These are phyloP conservation scores for Mycena venus DNA, from an alignment of 768 basidiomycete species.

Conservation along the genomic window DNA sequence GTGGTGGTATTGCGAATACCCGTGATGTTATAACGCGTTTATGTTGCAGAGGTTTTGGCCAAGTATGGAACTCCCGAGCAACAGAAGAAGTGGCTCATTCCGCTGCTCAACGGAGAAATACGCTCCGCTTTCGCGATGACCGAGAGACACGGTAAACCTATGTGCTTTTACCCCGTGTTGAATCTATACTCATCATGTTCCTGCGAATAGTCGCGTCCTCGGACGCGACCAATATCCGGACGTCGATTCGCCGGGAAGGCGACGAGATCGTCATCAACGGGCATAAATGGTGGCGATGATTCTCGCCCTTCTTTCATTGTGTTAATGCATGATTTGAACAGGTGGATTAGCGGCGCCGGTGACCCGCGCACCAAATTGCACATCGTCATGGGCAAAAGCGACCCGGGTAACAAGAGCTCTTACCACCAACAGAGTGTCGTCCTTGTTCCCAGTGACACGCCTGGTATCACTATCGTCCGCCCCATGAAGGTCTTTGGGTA, in stretches of 20 bases:
- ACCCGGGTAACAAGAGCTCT: conserved; percentile 80
- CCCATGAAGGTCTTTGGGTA: conserved; percentile 96
- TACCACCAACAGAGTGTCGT: conserved; percentile 95
- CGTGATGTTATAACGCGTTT: not conserved
- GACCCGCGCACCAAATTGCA: conserved; percentile 92
- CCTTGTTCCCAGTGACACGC: conserved; percentile 89
- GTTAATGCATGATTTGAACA: conserved; percentile 42
- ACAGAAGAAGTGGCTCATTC: conserved; percentile 90
- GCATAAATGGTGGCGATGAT: conserved; percentile 85
- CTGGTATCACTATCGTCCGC: conserved; percentile 91
- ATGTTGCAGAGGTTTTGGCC: conserved; percentile 88
- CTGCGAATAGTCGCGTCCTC: conserved; percentile 82
- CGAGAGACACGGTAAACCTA: conserved; percentile 80
- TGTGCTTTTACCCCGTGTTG: not conserved
- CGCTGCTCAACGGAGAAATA: conserved; percentile 92
- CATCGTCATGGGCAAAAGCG: conserved; percentile 95
- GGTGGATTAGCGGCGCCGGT: conserved; percentile 98
- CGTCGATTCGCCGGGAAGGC: conserved; percentile 86
- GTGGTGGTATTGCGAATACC: conserved; percentile 36
- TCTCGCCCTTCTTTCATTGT: not conserved
- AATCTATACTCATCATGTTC: conserved; percentile 21
- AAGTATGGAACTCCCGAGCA: conserved; percentile 93
- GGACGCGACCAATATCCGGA: conserved; percentile 95
- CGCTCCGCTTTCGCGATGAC: conserved; percentile 98
- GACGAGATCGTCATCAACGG: conserved; percentile 94